Evolutionary conservation across 805 yeast species (phyloP), one percentile per base, ranked within the genome.

Genomic region (Starmerella vitae): DNA sequence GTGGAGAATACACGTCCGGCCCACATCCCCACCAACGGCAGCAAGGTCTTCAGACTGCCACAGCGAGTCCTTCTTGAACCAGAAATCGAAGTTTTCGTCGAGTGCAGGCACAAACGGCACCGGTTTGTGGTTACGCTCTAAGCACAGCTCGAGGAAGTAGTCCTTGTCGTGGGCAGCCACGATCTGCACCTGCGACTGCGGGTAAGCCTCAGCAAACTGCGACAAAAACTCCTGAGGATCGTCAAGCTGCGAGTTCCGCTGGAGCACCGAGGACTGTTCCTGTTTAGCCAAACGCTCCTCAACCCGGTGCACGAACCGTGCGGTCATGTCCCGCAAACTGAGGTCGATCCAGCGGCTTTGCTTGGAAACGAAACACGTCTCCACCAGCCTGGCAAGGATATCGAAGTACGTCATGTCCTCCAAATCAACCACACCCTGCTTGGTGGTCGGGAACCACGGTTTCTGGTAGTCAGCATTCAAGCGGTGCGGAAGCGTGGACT

Each of bases 1-100:
- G 55, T 85, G 95, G 56, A 91, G 72, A 51, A 91, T 85, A 80
- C 98, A 93, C n/a, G 96, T 88, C 71, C 98, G 80, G 64, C 86
- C 86, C 46, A 91, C 97, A 60, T 91, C 99, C 55, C 80, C 84
- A 51, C 72, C 97, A 58, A 91, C 97, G 44, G 96, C 82, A 60
- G 85, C 96, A 58, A 91, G 72, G 60, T 83, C 88, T 69, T 91
- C 97, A 19, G 94, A 81, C 71, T 91, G 99, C 98, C 98, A 91
- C 61, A 91, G 71, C 22, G 97, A 88, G 64, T 91, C 99, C 68
- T 91, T 91, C 76, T 91, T 91, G 75, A 91, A 91, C 73, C 81
- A 91, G 58, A 78, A 76, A 63, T 91, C 96, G 55, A 91, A 84
- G 67, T 83, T 80, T 50, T 83, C 93, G 58, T 91, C 94, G 60